Base-by-base conservation (phyloP, 202 grass and related monocot genomes). In the Setaria italica region DNA sequence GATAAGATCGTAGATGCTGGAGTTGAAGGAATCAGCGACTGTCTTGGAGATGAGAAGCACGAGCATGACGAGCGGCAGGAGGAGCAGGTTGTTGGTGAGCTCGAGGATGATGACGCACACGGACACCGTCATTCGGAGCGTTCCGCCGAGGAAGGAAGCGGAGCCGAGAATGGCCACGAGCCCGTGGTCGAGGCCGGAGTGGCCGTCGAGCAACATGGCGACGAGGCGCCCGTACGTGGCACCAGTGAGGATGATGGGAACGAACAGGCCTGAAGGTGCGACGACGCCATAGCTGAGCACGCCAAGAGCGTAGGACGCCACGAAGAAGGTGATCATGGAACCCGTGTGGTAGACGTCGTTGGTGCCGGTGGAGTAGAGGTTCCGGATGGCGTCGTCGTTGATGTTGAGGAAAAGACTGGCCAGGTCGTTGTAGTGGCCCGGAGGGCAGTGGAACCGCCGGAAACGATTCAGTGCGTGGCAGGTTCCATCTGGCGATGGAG, bases 201-300 rank as follows among this genome's bases (percentile, higher is more conserved):
- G 67, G 0, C 59, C 34, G 2, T 91, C 91, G 30, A 95, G 84
- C 3, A 98, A 62, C 85, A 94, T 94, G 5, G 91, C 93, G 0
- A 92, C 84, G 1, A 94, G 77, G 49, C 95, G 93, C 4, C 95
- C 95, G 47, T 98, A 98, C 29, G 84, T 98, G 14, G 95, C 95
- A 9, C 95, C 95, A 2, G 95, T 98, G 71, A 98, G 89, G 80
- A 98, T 98, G 70, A 98, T 86, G 34, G 95, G 95, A 6, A 98
- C 90, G 9, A 98, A 98, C 11, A 94, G 86, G 7, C 95, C 95
- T 0, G 94, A 95, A 20, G 95, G 95, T 5, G 95, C 91, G 0
- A 95, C 95, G 4, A 98, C 95, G 57, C 95, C 95, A 73, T 98
- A 98, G 84, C 95, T 98, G 32, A 98, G 87, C 11, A 98, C 72